Conservation (phyloP, 2,329 filamentous ascomycete species). For the Zymoseptoria tritici region DNA sequence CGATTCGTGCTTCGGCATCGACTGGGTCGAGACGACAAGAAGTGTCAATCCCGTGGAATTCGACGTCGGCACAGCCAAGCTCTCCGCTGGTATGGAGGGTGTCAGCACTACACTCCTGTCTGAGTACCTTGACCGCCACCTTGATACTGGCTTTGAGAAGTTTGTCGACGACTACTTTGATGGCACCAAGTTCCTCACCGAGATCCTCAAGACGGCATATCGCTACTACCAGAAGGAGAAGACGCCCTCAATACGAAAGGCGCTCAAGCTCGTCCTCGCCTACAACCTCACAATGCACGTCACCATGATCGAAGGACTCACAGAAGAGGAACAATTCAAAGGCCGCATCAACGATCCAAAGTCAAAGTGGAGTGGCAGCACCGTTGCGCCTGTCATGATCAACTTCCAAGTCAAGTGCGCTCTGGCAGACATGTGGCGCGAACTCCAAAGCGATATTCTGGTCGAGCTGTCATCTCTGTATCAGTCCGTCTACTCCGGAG, state of each 20-base stretch:
- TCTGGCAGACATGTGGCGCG: conserved; percentile 95
- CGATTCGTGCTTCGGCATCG: conserved; percentile 83
- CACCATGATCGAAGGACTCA: conserved; percentile 85
- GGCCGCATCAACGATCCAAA: conserved; percentile 80
- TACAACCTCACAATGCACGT: conserved; percentile 95
- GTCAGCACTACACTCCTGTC: conserved; percentile 73
- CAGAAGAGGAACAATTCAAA: conserved; percentile 67
- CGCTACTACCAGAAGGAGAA: conserved; percentile 86
- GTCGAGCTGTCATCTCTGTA: conserved; percentile 89
- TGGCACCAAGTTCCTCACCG: conserved; percentile 87
- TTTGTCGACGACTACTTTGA: conserved; percentile 97
- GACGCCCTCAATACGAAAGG: conserved; percentile 85
- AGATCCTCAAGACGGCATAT: conserved; percentile 93
- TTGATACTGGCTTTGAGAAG: conserved; percentile 82
- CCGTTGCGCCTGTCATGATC: conserved; percentile 94
- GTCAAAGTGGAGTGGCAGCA: conserved; percentile 84
- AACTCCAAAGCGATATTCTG: conserved; percentile 90
- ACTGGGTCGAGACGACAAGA: conserved; percentile 85
- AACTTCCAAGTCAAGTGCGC: conserved; percentile 99
- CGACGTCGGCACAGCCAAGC: conserved; percentile 77
- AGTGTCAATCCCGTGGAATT: conserved; percentile 60
- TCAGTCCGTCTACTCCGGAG: conserved; percentile 95
- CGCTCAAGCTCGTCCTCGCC: conserved; percentile 85
- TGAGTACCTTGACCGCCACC: conserved; percentile 91
- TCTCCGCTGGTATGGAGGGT: conserved; percentile 83